phyloP scores from a whole-genome alignment of 306 rosid genomes.

The Sophora flavescens region DNA sequence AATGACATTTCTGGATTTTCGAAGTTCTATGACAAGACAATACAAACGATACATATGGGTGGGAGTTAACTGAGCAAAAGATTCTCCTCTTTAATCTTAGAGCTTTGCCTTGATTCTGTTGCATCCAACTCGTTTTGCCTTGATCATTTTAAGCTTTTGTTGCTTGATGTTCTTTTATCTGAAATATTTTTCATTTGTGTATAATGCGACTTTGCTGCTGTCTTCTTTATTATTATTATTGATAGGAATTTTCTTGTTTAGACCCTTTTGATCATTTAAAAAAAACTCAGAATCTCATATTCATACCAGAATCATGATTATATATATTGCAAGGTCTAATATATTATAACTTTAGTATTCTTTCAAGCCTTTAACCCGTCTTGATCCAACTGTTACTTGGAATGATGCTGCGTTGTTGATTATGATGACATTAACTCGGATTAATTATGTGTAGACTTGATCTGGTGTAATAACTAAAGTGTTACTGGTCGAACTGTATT shows the following conservation, averaged over 20 bases:
- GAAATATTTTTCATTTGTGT: neutral
- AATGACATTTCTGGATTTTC: too few relatives aligned
- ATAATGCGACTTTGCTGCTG: neutral
- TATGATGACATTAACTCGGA: neutral
- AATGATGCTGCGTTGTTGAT: slow-evolving; percentile 17
- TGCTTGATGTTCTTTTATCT: neutral
- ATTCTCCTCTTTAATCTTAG: neutral
- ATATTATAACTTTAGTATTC: neutral
- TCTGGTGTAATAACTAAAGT: slow-evolving; percentile 36
- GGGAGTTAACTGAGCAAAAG: too few relatives aligned
- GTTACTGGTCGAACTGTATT: slow-evolving; percentile 42
- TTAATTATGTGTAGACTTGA: neutral
- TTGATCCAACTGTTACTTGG: slow-evolving; percentile 28
- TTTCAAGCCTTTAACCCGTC: slow-evolving; percentile 23
- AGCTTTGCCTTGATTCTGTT: neutral
- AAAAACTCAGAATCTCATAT: neutral
- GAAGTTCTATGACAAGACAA: neutral
- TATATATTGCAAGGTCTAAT: neutral
- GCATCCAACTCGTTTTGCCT: neutral
- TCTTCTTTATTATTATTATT: neutral
- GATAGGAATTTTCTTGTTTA: neutral
- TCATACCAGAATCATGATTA: neutral
- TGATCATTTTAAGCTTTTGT: neutral
- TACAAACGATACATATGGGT: neutral
- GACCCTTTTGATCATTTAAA: neutral